A percentile compares a stretch with the other conserved stretches of the same genome.
phyloP scores from a whole-genome alignment of 768 basidiomycete genomes.

The Amylocystis lapponica region DNA sequence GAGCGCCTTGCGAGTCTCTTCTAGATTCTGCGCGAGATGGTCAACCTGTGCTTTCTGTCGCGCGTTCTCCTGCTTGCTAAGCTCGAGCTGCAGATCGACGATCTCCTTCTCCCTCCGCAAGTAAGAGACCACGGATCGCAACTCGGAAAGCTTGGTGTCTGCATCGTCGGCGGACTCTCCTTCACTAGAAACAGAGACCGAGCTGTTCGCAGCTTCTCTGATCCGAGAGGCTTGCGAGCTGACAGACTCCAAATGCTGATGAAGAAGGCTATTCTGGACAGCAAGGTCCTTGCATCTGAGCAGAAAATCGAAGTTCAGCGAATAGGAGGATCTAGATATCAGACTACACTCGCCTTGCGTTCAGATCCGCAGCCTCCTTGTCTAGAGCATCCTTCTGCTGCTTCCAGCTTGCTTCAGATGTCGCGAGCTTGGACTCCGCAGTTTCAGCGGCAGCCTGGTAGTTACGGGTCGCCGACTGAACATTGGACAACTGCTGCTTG shows the following conservation, averaged over 20 bases:
- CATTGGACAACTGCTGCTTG: conserved; percentile 52
- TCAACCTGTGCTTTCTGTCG: conserved; percentile 74
- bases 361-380: conserved; percentile 71
- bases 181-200: conserved; percentile 36
- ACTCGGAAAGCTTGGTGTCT: conserved; percentile 63
- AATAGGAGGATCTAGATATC: not conserved
- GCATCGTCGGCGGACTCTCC: conserved; percentile 42
- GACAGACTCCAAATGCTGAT: conserved; percentile 81
- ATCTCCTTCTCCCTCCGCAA: conserved; percentile 90
- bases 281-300: conserved; percentile 66
- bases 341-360: conserved; percentile 46
- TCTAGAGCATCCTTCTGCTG: conserved; percentile 73
- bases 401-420: conserved; percentile 76
- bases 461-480: conserved; percentile 52
- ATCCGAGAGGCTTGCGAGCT: conserved; percentile 81
- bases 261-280: conserved; percentile 70
- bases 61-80: conserved; percentile 71
- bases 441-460: conserved; percentile 61
- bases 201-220: conserved; percentile 57
- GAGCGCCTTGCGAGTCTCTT: conserved; percentile 64
- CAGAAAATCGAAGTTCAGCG: not conserved
- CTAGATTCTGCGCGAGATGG: conserved; percentile 59
- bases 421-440: conserved; percentile 61
- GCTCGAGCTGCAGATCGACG: conserved; percentile 79
- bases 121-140: conserved; percentile 75